Conservation (phyloP, 441 rosid species). For the Flueggea neowawraea region DNA sequence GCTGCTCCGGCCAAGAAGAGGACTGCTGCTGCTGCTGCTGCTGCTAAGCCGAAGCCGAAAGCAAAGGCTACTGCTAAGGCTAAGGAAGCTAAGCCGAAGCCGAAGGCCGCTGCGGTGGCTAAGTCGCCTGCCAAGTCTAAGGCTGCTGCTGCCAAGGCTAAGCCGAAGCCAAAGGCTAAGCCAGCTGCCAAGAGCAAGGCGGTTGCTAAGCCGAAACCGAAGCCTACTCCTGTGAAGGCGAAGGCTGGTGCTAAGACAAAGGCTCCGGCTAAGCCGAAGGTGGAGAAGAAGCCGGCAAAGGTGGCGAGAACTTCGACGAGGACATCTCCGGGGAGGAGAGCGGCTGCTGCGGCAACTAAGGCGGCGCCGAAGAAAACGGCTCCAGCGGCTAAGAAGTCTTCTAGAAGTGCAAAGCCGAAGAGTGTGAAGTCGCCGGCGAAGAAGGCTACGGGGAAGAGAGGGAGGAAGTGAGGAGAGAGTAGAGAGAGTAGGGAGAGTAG, state of each 20-base stretch:
- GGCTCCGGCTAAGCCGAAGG: constrained; percentile 18
- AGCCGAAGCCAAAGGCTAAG: constrained; percentile 5
- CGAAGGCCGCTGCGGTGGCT: constrained; percentile 33
- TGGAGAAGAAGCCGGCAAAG: constrained; percentile 48
- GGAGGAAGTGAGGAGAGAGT: constrained; percentile 24
- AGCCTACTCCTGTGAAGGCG: constrained; percentile 23
- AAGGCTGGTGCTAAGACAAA: constrained; percentile 22
- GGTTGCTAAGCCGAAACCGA: constrained; percentile 12
- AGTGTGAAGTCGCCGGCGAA: constrained; percentile 37
- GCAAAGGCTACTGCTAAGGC: constrained; percentile 25
- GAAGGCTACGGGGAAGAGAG: constrained; percentile 30
- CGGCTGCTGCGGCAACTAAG: constrained; percentile 27
- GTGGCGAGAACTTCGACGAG: constrained; percentile 60
- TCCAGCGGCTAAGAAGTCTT: constrained; percentile 36
- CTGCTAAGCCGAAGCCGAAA: constrained; percentile 38
- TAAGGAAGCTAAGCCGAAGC: constrained; percentile 27
- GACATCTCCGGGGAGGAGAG: constrained; percentile 46
- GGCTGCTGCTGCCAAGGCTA: constrained; percentile 22
- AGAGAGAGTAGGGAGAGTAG: constrained; percentile 19
- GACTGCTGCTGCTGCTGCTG: constrained; percentile 31
- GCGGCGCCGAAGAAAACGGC: constrained; percentile 33
- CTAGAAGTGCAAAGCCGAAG: constrained; percentile 31
- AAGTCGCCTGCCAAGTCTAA: constrained; percentile 31
- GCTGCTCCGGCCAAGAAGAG: constrained; percentile 33
- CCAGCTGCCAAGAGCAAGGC: constrained; percentile 28